These are phyloP conservation scores for Penicillium capsulatum DNA, from an alignment of 2,329 filamentous ascomycete species.

Conservation along the genomic window DNA sequence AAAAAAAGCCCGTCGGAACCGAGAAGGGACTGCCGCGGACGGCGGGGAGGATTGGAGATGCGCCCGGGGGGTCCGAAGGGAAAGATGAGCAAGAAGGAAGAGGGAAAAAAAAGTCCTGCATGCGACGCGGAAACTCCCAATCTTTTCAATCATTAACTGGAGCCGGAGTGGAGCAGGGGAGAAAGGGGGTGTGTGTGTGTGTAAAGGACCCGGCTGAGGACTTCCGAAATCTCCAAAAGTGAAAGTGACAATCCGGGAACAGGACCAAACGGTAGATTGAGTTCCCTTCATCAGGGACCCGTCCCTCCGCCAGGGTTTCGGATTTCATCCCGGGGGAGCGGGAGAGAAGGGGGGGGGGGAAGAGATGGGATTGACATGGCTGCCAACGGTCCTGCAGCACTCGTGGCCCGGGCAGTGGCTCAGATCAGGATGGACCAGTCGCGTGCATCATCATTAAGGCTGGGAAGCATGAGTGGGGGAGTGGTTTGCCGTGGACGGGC, in stretches of 20 bases:
- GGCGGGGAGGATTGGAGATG: conserved; percentile 4
- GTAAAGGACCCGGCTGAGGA: conserved; percentile 12
- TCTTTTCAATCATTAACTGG: conserved; percentile 21
- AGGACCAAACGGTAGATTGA: not conserved
- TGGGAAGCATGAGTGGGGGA: conserved; percentile 13
- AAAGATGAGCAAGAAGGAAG: conserved; percentile 1
- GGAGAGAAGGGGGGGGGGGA: conserved; percentile 2
- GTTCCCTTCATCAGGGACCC: conserved; percentile 3
- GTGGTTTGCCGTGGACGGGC: conserved; percentile 30
- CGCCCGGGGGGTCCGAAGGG: conserved; percentile 1
- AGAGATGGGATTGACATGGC: too few species aligned
- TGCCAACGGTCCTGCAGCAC: too few species aligned
- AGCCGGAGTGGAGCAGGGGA: conserved; percentile 21
- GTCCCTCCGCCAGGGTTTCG: conserved; percentile 8
- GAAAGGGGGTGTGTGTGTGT: conserved; percentile 11
- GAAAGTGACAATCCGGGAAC: conserved; percentile 13
- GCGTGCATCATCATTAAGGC: conserved; percentile 6
- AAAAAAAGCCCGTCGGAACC: not conserved
- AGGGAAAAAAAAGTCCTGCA: conserved; percentile 13
- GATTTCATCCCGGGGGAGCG: conserved; percentile 8
- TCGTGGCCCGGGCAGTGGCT: too few species aligned
- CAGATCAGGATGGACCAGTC: not conserved
- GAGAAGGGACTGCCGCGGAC: conserved; percentile 2
- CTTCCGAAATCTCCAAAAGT: conserved; percentile 16
- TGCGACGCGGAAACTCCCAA: conserved; percentile 15